A percentile compares a stretch with the other conserved stretches of the same genome.
Conservation (phyloP, 179 eudicot species). For the Beta lomatogona region DNA sequence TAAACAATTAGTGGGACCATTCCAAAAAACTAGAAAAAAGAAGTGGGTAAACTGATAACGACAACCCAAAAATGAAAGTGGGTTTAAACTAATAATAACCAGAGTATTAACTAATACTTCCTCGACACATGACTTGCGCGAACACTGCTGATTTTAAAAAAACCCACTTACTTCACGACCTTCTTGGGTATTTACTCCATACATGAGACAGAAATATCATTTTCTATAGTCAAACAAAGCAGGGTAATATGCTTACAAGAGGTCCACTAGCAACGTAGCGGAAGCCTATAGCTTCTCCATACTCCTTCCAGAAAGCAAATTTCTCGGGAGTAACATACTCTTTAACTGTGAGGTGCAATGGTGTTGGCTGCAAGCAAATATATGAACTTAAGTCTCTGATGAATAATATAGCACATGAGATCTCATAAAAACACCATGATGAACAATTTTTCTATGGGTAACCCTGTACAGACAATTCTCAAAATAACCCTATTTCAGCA, state of each 20-base stretch:
- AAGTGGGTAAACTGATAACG: too few species aligned
- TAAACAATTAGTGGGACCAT: too few species aligned
- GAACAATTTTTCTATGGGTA: too few species aligned
- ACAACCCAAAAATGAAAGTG: too few species aligned
- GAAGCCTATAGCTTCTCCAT: conserved; percentile 93
- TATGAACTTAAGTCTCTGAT: not conserved
- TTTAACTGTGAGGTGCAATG: conserved; percentile 95
- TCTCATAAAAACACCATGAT: not conserved
- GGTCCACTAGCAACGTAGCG: conserved; percentile 99
- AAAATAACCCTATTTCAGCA: too few species aligned
- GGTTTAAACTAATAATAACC: too few species aligned
- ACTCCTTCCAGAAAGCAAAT: conserved; percentile 86
- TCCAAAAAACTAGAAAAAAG: too few species aligned
- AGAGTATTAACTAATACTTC: too few species aligned
- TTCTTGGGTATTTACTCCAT: not conserved
- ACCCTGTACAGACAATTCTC: too few species aligned
- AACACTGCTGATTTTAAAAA: not conserved
- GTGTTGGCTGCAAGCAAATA: conserved; percentile 77
- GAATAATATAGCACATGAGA: not conserved
- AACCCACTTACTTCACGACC: not conserved
- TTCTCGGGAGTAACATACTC: conserved; percentile 89
- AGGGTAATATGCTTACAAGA: conserved; percentile 46
- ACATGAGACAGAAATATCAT: not conserved
- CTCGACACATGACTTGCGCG: not conserved
- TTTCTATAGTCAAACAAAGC: not conserved